Conservation (phyloP, 129 eudicot genomes). For the Lactuca sativa region DNA sequence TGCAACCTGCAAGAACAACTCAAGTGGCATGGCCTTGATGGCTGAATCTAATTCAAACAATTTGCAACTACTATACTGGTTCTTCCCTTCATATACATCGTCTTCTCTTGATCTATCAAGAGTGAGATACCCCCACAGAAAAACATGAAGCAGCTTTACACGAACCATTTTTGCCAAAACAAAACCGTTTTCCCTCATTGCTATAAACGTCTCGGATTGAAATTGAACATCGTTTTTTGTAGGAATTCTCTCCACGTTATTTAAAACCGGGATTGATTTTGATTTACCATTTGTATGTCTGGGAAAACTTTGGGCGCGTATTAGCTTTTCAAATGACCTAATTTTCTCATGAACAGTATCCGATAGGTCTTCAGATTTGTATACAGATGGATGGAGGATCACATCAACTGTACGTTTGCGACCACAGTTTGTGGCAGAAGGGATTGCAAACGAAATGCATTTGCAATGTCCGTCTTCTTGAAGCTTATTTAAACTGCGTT, state of each 20-base stretch:
- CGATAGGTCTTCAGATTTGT: conserved; percentile 50
- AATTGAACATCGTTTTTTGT: conserved; percentile 31
- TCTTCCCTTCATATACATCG: conserved; percentile 45
- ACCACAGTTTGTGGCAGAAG: conserved; percentile 65
- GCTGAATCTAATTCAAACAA: conserved; percentile 59
- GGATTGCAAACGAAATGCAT: conserved; percentile 58
- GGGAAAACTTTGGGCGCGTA: conserved; percentile 39
- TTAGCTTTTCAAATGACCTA: conserved; percentile 61
- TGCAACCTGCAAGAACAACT: conserved; percentile 77
- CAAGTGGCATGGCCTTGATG: conserved; percentile 85
- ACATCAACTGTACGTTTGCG: conserved; percentile 57
- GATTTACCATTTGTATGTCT: conserved; percentile 36
- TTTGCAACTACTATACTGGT: conserved; percentile 69
- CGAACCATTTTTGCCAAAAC: conserved; percentile 90
- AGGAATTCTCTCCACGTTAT: conserved; percentile 60
- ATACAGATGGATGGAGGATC: conserved; percentile 72
- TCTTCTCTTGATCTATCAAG: conserved; percentile 40
- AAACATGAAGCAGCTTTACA: conserved; percentile 64
- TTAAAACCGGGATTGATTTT: conserved; percentile 50
- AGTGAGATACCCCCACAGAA: conserved; percentile 71
- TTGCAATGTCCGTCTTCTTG: conserved; percentile 75
- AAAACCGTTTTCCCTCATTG: conserved; percentile 79
- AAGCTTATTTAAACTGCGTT: conserved; percentile 70
- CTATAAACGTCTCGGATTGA: conserved; percentile 51
- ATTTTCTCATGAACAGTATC: conserved; percentile 62